Percentiles rank a stretch among this genome's conserved stretches.
phyloP scores from a whole-genome alignment of 1,284 basidiomycete species.

The Sutorius eximius region DNA sequence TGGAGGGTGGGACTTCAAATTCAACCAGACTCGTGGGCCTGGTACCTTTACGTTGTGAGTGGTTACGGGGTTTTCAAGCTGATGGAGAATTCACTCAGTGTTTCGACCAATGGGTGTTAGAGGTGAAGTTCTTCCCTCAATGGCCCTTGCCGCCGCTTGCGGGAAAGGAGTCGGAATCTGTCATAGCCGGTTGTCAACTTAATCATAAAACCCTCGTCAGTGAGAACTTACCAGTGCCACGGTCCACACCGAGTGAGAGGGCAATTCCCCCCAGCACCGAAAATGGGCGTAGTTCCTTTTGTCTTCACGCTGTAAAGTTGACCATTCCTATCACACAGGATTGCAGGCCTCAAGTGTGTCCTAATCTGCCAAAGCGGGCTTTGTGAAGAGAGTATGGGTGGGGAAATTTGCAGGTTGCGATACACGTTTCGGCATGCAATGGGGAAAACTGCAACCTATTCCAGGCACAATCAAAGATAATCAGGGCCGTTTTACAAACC shows the following conservation, averaged over 20 bases:
- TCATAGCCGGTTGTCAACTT: constrained; percentile 10
- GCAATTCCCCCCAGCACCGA: not conserved
- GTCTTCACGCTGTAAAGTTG: not conserved
- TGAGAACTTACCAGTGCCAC: not conserved
- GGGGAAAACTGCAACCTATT: not conserved
- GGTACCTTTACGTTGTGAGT: not conserved
- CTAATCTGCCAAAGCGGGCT: not conserved
- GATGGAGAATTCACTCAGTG: not conserved
- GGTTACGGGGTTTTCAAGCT: not conserved
- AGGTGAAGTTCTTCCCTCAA: not conserved
- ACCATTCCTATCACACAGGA: not conserved
- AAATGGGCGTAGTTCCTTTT: not conserved
- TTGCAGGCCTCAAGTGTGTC: not conserved
- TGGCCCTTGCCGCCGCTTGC: constrained; percentile 12
- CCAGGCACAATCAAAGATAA: constrained; percentile 8
- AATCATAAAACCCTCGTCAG: not conserved
- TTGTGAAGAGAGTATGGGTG: not conserved
- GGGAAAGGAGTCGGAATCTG: not conserved
- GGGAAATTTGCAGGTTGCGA: not conserved
- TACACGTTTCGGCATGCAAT: not conserved
- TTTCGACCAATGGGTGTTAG: not conserved
- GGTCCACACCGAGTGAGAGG: not conserved
- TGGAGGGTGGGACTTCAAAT: not conserved
- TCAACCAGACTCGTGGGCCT: not conserved
- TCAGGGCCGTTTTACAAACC: not conserved